Percentiles rank a stretch among this genome's conserved stretches.
Evolutionary conservation across 139 green algal genomes (phyloP).

Genomic region (Edaphochlamys debaryana): DNA sequence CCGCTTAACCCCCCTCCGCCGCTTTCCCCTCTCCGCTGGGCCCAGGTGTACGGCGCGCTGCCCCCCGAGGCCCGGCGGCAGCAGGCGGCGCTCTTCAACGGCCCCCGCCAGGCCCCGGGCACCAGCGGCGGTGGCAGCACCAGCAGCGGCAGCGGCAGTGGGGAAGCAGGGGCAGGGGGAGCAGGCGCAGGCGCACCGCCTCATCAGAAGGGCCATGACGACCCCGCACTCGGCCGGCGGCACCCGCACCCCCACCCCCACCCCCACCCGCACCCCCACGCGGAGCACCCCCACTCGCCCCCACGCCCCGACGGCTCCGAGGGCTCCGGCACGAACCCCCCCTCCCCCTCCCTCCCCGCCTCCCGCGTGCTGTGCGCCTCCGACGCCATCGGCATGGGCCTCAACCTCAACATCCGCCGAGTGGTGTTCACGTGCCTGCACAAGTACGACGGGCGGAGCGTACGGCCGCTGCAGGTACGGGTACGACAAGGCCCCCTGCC

Average conservation of each 20-base stretch:
- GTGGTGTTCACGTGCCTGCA: slow-evolving; percentile 88
- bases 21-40: too few relatives aligned
- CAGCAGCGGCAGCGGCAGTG: background rate
- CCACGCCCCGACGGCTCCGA: too few relatives aligned
- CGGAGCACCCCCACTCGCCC: too few relatives aligned
- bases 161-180: background rate
- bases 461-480: slow-evolving; percentile 30
- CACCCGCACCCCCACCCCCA: too few relatives aligned
- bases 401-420: slow-evolving; percentile 97
- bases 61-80: slow-evolving; percentile 44
- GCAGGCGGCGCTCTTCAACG: slow-evolving; percentile 57
- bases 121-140: background rate
- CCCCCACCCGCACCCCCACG: too few relatives aligned
- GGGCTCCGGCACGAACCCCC: too few relatives aligned
- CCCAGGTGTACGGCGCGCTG: slow-evolving; percentile 52
- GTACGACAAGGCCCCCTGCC: background rate
- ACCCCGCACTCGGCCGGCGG: too few relatives aligned
- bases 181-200: background rate
- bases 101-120: background rate
- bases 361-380: slow-evolving; percentile 88
- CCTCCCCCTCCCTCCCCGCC: too few relatives aligned
- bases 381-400: slow-evolving; percentile 97
- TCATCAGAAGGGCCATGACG: background rate
- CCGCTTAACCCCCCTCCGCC: too few relatives aligned
- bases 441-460: slow-evolving; percentile 78